phyloP scores from a whole-genome alignment of 179 eudicot genomes.

The Sideroxylon spinosum region DNA sequence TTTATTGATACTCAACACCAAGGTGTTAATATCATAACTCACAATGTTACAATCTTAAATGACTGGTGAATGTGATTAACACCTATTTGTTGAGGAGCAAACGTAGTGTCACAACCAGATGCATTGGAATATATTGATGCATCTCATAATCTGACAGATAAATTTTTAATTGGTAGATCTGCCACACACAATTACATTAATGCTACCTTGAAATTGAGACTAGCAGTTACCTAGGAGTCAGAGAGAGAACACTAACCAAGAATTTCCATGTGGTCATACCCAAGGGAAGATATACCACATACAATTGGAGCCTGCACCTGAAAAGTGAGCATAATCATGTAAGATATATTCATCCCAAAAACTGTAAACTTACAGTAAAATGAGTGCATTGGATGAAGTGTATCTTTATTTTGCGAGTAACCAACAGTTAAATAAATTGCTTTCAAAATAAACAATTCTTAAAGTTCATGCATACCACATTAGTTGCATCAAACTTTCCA shows the following conservation, averaged over 20 bases:
- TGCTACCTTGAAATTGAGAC: background rate
- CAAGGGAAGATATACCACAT: slow-evolving; percentile 94
- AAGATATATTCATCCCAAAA: background rate
- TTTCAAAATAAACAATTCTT: background rate
- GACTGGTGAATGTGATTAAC: background rate
- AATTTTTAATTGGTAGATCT: too few relatives aligned
- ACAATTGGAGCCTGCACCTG: slow-evolving; percentile 90
- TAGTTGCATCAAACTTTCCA: slow-evolving; percentile 96
- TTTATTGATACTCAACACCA: too few relatives aligned
- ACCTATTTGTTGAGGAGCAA: background rate
- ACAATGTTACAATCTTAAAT: background rate
- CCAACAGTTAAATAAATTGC: background rate
- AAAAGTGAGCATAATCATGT: slow-evolving; percentile 22
- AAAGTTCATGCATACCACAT: slow-evolving; percentile 57
- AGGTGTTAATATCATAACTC: background rate
- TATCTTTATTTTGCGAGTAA: background rate
- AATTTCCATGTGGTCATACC: slow-evolving; percentile 99
- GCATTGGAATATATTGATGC: background rate
- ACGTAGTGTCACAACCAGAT: background rate
- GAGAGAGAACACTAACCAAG: slow-evolving; percentile 69
- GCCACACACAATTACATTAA: background rate
- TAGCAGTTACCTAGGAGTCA: slow-evolving; percentile 16
- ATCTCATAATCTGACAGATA: background rate
- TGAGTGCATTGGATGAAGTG: background rate
- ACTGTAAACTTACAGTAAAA: slow-evolving; percentile 5